These are phyloP conservation scores for Pyrenochaeta sp. DNA, from an alignment of 2,329 filamentous ascomycete species.

Conservation along the genomic window DNA sequence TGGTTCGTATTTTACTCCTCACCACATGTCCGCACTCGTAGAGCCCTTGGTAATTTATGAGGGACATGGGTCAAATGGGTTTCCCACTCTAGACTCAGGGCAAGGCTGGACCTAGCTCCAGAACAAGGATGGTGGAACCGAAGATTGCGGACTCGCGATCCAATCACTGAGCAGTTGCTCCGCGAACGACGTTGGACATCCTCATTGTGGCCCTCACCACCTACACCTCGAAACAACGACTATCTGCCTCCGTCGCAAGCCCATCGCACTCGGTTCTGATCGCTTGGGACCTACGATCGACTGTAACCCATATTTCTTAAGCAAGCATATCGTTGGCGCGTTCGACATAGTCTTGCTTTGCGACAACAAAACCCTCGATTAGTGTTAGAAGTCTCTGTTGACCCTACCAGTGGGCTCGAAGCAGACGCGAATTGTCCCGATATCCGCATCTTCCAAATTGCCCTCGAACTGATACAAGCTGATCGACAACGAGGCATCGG, in stretches of 20 bases:
- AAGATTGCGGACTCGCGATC: conserved; percentile 23
- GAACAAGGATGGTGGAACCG: conserved; percentile 14
- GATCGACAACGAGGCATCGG: conserved; percentile 2
- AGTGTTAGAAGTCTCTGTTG: too few relatives aligned
- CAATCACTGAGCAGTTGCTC: conserved; percentile 24
- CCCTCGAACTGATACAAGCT: background rate
- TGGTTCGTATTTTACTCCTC: too few relatives aligned
- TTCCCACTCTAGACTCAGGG: background rate
- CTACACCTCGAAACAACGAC: background rate
- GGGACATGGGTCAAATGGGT: background rate
- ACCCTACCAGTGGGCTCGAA: background rate
- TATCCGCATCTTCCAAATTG: background rate
- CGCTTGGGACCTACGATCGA: too few relatives aligned
- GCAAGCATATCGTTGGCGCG: too few relatives aligned
- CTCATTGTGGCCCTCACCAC: conserved; percentile 4
- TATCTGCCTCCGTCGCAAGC: background rate
- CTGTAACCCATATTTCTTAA: too few relatives aligned
- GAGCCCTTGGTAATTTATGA: too few relatives aligned
- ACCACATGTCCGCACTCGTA: too few relatives aligned
- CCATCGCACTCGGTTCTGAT: background rate
- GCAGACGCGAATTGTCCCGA: background rate
- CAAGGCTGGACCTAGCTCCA: conserved; percentile 1
- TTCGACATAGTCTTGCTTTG: too few relatives aligned
- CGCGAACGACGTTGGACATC: conserved; percentile 19
- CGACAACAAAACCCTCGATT: too few relatives aligned